Evolutionary conservation across 176 grass and related monocot genomes (phyloP).

Genomic region (Rhynchospora pubera): DNA sequence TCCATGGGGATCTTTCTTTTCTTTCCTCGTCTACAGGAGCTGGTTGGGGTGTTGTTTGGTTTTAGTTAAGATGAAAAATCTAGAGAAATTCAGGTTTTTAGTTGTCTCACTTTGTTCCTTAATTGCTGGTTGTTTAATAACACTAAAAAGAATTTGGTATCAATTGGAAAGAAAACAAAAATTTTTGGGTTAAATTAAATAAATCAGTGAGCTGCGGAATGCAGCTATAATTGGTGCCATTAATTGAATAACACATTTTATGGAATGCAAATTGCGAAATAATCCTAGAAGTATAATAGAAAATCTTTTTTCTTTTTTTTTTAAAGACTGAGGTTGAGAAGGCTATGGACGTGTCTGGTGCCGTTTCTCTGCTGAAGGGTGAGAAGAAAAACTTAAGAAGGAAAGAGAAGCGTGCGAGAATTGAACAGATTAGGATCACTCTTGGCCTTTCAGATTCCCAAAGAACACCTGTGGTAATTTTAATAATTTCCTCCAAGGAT

Average conservation of each 20-base stretch:
- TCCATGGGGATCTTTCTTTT: background rate
- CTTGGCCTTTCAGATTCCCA: slow-evolving; percentile 98
- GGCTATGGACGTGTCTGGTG: slow-evolving; percentile 47
- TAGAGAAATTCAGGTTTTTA: background rate
- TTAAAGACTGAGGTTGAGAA: slow-evolving; percentile 45
- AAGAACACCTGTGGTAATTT: slow-evolving; percentile 78
- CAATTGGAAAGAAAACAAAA: background rate
- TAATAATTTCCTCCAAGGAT: slow-evolving; percentile 2
- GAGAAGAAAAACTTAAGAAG: slow-evolving; percentile 74
- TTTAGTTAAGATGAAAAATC: background rate
- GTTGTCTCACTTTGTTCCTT: background rate
- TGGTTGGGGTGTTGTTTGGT: background rate
- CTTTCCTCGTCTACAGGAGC: background rate
- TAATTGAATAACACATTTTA: background rate
- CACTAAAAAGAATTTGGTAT: background rate
- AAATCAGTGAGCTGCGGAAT: background rate
- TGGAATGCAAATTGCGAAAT: background rate
- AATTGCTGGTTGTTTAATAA: background rate
- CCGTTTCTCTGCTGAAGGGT: slow-evolving; percentile 79
- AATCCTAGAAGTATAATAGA: background rate
- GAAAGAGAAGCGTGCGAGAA: slow-evolving; percentile 93
- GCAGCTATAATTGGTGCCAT: background rate
- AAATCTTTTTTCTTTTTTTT: slow-evolving; percentile 9
- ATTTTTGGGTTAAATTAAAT: background rate
- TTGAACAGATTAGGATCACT: slow-evolving; percentile 94